phyloP scores from a whole-genome alignment of 2,329 filamentous ascomycete genomes.

The Penicillium nordicum region DNA sequence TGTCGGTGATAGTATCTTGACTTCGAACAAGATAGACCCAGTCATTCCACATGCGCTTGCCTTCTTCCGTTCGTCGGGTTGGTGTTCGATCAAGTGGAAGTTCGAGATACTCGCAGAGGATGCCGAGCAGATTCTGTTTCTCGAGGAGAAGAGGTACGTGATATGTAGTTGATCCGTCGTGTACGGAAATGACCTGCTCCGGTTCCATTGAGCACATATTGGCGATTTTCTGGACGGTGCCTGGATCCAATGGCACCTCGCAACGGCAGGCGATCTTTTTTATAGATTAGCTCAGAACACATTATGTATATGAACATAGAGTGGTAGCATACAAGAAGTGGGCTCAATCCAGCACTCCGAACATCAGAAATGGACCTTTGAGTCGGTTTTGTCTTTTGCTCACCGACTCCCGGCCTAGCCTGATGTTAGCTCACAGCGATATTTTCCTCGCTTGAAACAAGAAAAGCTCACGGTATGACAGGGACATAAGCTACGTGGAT shows the following conservation, averaged over 20 bases:
- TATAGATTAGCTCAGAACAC: not conserved
- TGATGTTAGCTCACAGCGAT: not conserved
- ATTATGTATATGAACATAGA: too few species aligned
- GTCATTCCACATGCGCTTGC: conserved; percentile 67
- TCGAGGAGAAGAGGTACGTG: conserved; percentile 91
- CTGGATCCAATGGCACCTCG: conserved; percentile 67
- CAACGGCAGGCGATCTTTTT: conserved; percentile 82
- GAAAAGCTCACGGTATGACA: conserved; percentile 47
- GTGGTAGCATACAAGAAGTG: conserved; percentile 51
- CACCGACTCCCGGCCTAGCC: conserved; percentile 39
- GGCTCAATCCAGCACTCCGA: conserved; percentile 72
- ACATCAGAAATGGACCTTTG: conserved; percentile 84
- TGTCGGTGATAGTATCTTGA: conserved; percentile 63
- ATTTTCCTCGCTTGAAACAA: not conserved
- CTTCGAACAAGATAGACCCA: conserved; percentile 72
- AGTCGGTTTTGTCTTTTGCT: conserved; percentile 97
- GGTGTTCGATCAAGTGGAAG: conserved; percentile 58
- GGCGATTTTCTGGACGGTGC: conserved; percentile 82
- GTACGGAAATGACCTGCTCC: conserved; percentile 81
- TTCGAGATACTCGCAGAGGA: conserved; percentile 63
- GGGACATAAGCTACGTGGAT: conserved; percentile 81
- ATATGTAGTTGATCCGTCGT: conserved; percentile 86
- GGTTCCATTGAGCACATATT: conserved; percentile 81
- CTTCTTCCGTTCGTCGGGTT: conserved; percentile 53
- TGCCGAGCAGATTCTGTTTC: conserved; percentile 69